Conservation (phyloP, 257 asterid species). For the Buddleja alternifolia region DNA sequence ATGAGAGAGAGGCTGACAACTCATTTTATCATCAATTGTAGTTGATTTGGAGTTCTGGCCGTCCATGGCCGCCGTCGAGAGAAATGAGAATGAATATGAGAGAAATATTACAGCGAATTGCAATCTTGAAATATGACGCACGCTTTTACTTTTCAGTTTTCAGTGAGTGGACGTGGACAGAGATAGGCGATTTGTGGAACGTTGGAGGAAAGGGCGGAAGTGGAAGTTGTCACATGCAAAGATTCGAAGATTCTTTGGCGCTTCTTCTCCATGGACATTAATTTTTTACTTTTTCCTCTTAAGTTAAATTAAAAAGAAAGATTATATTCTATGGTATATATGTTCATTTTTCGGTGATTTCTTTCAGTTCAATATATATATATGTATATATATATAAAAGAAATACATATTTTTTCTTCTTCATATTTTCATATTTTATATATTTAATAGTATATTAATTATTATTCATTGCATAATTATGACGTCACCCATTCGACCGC, state of each 20-base stretch:
- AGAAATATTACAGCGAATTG: neutral
- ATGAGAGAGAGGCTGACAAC: conserved; percentile 50
- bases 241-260: conserved; percentile 3
- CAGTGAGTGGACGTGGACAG: too few species aligned
- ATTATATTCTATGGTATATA: too few species aligned
- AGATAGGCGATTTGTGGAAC: neutral
- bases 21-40: neutral
- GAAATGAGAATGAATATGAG: neutral
- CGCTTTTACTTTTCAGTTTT: neutral
- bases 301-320: too few species aligned
- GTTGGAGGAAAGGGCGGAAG: neutral
- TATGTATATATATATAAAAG: too few species aligned
- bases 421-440: too few species aligned
- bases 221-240: neutral
- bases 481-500: too few species aligned
- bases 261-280: neutral
- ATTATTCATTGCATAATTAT: too few species aligned
- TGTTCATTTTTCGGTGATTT: too few species aligned
- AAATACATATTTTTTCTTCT: too few species aligned
- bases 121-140: too few species aligned
- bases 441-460: too few species aligned
- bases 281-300: neutral
- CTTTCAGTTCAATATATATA: too few species aligned
- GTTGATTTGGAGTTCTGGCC: conserved; percentile 28
- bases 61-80: conserved; percentile 41